These are phyloP conservation scores for Rhypophila decipiens DNA, from an alignment of 495 filamentous ascomycete species.

Conservation along the genomic window DNA sequence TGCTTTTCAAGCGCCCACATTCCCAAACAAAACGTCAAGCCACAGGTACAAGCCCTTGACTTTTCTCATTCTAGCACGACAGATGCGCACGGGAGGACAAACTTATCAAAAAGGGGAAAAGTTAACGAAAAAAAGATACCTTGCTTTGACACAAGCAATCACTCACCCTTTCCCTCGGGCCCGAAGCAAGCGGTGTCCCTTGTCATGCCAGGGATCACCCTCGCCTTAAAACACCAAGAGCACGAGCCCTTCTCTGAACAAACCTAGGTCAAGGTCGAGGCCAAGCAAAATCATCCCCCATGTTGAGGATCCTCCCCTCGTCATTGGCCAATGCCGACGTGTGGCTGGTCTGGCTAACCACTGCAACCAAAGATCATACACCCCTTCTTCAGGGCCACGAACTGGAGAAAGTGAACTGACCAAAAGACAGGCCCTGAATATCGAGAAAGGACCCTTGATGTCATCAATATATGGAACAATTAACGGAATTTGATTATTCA, in stretches of 20 bases:
- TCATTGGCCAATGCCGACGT: conserved; percentile 1
- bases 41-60: neutral
- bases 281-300: neutral
- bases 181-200: neutral
- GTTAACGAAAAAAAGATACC: conserved; percentile 3
- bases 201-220: neutral
- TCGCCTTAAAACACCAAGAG: too few species aligned
- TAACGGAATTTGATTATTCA: too few species aligned
- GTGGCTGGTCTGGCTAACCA: too few species aligned
- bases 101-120: conserved; percentile 5
- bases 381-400: too few species aligned
- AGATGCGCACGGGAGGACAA: neutral
- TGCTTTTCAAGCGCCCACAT: neutral
- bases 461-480: too few species aligned
- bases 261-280: neutral
- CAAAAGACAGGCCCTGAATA: too few species aligned
- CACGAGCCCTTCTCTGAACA: neutral
- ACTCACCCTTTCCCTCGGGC: neutral
- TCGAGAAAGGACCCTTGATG: too few species aligned
- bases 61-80: too few species aligned
- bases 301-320: conserved; percentile 5
- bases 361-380: too few species aligned
- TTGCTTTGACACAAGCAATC: neutral
- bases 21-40: neutral
- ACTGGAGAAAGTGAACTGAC: too few species aligned